Evolutionary conservation across 306 rosid species (phyloP).

Genomic region (Lathyrus aphaca): DNA sequence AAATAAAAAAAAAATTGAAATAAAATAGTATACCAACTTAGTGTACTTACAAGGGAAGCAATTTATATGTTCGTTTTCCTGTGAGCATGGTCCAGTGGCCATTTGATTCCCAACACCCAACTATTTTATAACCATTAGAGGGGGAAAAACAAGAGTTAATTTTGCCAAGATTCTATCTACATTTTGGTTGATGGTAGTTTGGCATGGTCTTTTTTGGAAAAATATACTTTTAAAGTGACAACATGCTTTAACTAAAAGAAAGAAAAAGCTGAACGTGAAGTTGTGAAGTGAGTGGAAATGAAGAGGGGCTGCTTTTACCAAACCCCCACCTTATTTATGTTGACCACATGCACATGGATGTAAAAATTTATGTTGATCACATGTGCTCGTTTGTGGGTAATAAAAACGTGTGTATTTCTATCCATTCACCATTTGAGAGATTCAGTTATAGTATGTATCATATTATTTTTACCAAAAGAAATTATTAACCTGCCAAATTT

Average conservation of each 20-base stretch:
- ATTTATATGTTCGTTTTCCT: not conserved
- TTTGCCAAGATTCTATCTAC: constrained; percentile 25
- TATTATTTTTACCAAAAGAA: too few relatives aligned
- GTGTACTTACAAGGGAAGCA: not conserved
- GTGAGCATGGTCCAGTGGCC: not conserved
- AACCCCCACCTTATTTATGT: constrained; percentile 36
- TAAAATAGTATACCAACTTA: not conserved
- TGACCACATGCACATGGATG: constrained; percentile 33
- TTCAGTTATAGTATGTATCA: too few relatives aligned
- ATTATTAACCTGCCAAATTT: too few relatives aligned
- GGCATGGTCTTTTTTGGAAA: constrained; percentile 9
- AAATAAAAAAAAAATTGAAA: too few relatives aligned
- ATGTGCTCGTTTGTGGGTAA: too few relatives aligned
- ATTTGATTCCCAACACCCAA: constrained; percentile 8
- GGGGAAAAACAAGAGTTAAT: not conserved
- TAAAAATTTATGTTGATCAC: not conserved
- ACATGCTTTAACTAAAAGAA: constrained; percentile 9
- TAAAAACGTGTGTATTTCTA: too few relatives aligned
- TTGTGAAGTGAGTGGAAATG: not conserved
- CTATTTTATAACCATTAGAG: not conserved
- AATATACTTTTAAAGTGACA: constrained; percentile 1
- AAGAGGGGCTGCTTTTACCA: constrained; percentile 23
- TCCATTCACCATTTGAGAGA: too few relatives aligned
- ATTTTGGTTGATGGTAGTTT: constrained; percentile 31
- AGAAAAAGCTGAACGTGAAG: not conserved